Evolutionary conservation across 306 rosid genomes (phyloP), one percentile per base, ranked within the genome.

Genomic region (Vigna reflexopilosa): DNA sequence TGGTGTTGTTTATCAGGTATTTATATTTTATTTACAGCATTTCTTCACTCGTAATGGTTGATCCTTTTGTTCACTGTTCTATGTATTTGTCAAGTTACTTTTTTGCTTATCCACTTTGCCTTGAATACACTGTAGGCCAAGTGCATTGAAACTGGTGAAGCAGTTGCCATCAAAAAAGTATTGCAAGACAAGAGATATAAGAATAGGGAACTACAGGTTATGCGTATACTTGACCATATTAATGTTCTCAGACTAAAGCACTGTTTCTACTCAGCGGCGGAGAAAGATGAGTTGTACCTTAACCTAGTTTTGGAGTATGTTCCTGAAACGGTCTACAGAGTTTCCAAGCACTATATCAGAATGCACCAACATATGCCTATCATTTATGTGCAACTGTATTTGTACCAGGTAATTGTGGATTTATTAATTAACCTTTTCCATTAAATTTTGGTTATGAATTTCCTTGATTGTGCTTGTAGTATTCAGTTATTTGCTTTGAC

Each of bases 1-100:
- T 81, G 98, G 98, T 42, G 93, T 95, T 85, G 98, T 95, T 76
- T 92, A 89, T 84, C 98, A 95, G 98, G 98, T 94, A 92, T 17
- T 45, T 69, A 63, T 75, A 67, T 63, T 78, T 61, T 9, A 48
- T 57, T 76, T 68, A 28, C 32, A n/a, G 28, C 64, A 50, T 72
- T 48, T 36, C 47, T 64, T 62, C n/a, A 20, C 45, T 61, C 24
- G 3, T 40, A 61, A 36, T 71, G 10, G 16, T 48, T 63, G 38
- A 12, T 76, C 19, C 28, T 80, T 74, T 71, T 6, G 45, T 69
- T 74, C 11, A 4, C 36, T 13, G 17, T 75, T 64, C 20, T 52
- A 16, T 32, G 45, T 63, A 20, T 5, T 38, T 67, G 49, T 65
- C 68, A 19, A 65, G 42, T 70, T 65, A 42, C 68, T 65, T 61